These are phyloP conservation scores for Pogostemon cablin DNA, from an alignment of 257 asterid genomes.

Conservation along the genomic window DNA sequence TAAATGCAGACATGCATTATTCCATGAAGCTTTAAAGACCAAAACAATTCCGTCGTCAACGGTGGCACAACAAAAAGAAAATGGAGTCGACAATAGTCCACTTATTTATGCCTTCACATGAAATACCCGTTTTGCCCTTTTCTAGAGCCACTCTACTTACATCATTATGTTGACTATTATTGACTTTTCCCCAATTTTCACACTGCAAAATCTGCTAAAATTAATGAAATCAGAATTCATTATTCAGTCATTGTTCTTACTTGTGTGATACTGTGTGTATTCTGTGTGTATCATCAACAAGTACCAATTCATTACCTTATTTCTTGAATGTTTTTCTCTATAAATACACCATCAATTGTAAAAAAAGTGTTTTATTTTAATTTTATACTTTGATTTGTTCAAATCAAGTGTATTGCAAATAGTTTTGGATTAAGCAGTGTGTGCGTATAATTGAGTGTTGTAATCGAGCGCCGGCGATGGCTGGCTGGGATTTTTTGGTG, in stretches of 20 bases:
- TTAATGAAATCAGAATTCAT: not conserved
- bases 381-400: slow-evolving; percentile 13
- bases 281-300: slow-evolving; percentile 17
- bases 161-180: slow-evolving; percentile 6
- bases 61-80: not conserved
- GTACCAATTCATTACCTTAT: slow-evolving; percentile 3
- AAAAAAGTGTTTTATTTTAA: not conserved
- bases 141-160: not conserved
- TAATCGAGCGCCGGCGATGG: slow-evolving; percentile 47
- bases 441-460: slow-evolving; percentile 1
- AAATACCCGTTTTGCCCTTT: slow-evolving; percentile 31
- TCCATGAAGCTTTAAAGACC: not conserved
- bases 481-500: slow-evolving; percentile 42
- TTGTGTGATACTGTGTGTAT: slow-evolving; percentile 10
- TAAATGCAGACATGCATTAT: not conserved
- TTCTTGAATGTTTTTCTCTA: not conserved
- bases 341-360: slow-evolving; percentile 6
- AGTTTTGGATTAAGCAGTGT: not conserved
- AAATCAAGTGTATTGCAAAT: not conserved
- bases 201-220: not conserved
- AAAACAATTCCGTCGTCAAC: not conserved
- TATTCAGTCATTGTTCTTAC: not conserved
- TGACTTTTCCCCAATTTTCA: slow-evolving; percentile 24
- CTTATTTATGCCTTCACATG: not conserved
- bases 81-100: slow-evolving; percentile 30